Base-by-base conservation (phyloP, 139 green algal species). In the Auxenochlorella protothecoides region DNA sequence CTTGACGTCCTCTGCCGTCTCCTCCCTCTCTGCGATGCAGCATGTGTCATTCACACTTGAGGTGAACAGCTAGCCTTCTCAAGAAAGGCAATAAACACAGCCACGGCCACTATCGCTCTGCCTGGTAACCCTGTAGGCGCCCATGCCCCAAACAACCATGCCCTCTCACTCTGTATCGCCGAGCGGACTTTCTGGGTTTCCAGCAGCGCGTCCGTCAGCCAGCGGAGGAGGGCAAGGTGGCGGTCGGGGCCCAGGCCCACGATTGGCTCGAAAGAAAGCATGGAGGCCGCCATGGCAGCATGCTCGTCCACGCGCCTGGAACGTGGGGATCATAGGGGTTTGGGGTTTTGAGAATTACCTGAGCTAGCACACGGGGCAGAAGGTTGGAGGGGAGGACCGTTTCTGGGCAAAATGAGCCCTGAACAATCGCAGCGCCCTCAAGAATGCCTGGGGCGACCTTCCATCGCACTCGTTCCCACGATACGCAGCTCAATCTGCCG, bases 211-310 rank as follows among this genome's bases (percentile, higher is more conserved):
- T 87, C 77, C 9, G 67, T 77, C 14, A 88, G 71, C 53, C 70
- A 79, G 53, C 70, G 14, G 63, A 86, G 76, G 56, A 86, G 73
- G 6, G 71, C 63, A n/a, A 85, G 75, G 62, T 83, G 79, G 68
- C 81, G 79, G 71, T 75, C 73, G 27, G 60, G 59, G 2, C 71
- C 75, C 8, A 87, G 74, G 14, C 2, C n/a, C n/a, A 80, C 74
- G 14, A 65, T 66, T 9, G 62, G n/a, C 53, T 82, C 69, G 53
- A 69, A 75, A 9, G 44, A 73, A 55, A 87, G 80, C 66, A 81
- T 66, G 53, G 63, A 67, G 16, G 74, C 77, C 4, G 68, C 69
- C 68, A 78, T 56, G 13, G 59, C 6, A 7, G 67, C 77, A 12
- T 59, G 72, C 6, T 53, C 53, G 63, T 72, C 68, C 53, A 72